Evolutionary conservation across 2,329 filamentous ascomycete species (phyloP).

Genomic region (Thyridium curvatum): DNA sequence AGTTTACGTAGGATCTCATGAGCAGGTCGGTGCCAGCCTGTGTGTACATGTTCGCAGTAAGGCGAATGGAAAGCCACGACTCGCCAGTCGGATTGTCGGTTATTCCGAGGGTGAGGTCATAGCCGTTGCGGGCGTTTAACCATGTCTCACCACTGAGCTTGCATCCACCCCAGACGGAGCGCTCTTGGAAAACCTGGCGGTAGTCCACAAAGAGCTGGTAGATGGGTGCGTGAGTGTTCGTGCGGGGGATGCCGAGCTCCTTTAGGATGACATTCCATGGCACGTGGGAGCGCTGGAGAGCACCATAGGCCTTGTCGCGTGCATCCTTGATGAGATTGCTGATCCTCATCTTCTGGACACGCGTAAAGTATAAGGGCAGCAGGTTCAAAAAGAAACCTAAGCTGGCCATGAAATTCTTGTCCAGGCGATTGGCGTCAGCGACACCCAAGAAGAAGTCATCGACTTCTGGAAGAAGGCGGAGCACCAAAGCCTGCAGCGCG

Average conservation of each 20-base stretch:
- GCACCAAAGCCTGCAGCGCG: slow-evolving; percentile 21
- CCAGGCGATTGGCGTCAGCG: slow-evolving; percentile 26
- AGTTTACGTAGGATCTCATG: slow-evolving; percentile 10
- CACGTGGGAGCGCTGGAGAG: slow-evolving; percentile 32
- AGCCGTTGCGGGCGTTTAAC: slow-evolving; percentile 12
- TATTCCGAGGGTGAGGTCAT: slow-evolving; percentile 29
- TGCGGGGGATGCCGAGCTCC: slow-evolving; percentile 31
- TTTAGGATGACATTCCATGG: slow-evolving; percentile 43
- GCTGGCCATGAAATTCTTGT: slow-evolving; percentile 14
- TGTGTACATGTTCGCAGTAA: slow-evolving; percentile 21
- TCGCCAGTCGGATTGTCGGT: slow-evolving; percentile 19
- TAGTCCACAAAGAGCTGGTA: slow-evolving; percentile 38
- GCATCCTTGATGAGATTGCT: slow-evolving; percentile 16
- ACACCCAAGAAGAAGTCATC: slow-evolving; percentile 31
- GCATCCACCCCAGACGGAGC: slow-evolving; percentile 9
- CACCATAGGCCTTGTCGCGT: slow-evolving; percentile 19
- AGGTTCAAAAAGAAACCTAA: slow-evolving; percentile 32
- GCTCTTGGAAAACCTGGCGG: slow-evolving; percentile 14
- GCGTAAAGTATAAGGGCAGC: slow-evolving; percentile 23
- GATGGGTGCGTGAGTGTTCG: slow-evolving; percentile 31
- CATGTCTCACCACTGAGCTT: slow-evolving; percentile 11
- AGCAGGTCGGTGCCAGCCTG: slow-evolving; percentile 16
- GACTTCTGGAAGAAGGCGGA: slow-evolving; percentile 10
- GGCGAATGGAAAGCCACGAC: too few species aligned
- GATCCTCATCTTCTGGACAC: slow-evolving; percentile 18